These are phyloP conservation scores for Fraxinus albicans DNA, from an alignment of 305 asterid species.

Conservation along the genomic window DNA sequence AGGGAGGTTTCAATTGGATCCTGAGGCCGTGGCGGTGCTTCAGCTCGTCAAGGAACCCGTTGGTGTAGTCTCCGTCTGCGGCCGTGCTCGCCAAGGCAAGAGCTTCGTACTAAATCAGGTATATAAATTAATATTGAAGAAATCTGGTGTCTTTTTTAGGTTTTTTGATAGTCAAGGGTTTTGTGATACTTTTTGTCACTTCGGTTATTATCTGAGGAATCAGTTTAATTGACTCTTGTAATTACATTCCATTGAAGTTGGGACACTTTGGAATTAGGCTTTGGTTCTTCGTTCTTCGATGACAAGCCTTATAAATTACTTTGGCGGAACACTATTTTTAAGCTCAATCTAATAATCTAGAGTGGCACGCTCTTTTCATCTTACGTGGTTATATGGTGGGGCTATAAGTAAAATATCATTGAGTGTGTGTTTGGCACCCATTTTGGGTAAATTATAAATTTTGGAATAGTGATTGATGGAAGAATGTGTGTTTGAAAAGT, in stretches of 20 bases:
- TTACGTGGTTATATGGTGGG: not conserved
- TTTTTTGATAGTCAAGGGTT: slow-evolving; percentile 18
- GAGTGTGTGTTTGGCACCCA: too few species aligned
- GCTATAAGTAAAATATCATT: not conserved
- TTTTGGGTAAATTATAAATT: too few species aligned
- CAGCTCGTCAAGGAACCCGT: slow-evolving; percentile 92
- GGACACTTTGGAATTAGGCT: slow-evolving; percentile 21
- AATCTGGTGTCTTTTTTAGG: not conserved
- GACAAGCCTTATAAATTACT: not conserved
- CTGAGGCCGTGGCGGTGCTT: slow-evolving; percentile 89
- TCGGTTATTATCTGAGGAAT: not conserved
- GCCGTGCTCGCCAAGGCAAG: slow-evolving; percentile 99
- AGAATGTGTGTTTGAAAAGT: too few species aligned
- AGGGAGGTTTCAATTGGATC: slow-evolving; percentile 91
- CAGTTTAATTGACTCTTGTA: slow-evolving; percentile 1
- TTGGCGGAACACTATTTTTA: not conserved
- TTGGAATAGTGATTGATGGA: too few species aligned
- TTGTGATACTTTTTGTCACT: not conserved
- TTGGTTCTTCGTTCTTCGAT: not conserved
- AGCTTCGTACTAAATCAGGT: slow-evolving; percentile 88
- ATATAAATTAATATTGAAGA: slow-evolving; percentile 13
- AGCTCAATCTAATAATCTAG: not conserved
- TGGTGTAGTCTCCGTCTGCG: slow-evolving; percentile 95
- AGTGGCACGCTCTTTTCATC: not conserved
- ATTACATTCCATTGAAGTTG: not conserved